Percentiles rank a stretch among this genome's conserved stretches.
Conservation (phyloP, 2,329 filamentous ascomycete genomes). For the Celoporthe dispersa region DNA sequence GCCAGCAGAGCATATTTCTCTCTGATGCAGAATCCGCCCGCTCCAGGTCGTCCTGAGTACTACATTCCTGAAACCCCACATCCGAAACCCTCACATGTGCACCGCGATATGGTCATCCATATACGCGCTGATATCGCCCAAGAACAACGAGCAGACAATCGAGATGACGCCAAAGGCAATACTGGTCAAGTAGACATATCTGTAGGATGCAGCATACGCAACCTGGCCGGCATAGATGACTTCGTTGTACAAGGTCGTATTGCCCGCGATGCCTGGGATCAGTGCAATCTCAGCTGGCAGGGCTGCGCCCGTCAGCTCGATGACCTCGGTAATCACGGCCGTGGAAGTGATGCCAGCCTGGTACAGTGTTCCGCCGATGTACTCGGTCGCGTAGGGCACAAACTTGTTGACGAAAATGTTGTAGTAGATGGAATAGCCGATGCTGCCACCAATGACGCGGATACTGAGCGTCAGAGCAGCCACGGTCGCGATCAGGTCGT, state of each 20-base stretch:
- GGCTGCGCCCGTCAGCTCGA: constrained; percentile 56
- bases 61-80: not conserved
- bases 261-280: constrained; percentile 57
- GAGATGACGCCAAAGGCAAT: constrained; percentile 64
- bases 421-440: constrained; percentile 65
- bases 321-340: constrained; percentile 52
- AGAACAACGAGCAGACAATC: constrained; percentile 60
- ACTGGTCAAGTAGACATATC: constrained; percentile 64
- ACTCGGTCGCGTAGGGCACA: constrained; percentile 46
- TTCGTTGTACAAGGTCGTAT: constrained; percentile 52
- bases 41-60: not conserved
- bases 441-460: constrained; percentile 68
- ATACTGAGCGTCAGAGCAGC: constrained; percentile 71
- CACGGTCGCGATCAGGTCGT: constrained; percentile 72
- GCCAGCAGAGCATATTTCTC: not conserved
- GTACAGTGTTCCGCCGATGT: constrained; percentile 56
- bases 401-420: constrained; percentile 57
- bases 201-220: constrained; percentile 62
- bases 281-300: constrained; percentile 52
- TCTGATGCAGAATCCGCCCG: too few species aligned
- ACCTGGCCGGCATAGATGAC: constrained; percentile 60
- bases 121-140: constrained; percentile 62
- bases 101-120: constrained; percentile 64
- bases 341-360: constrained; percentile 54
- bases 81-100: constrained; percentile 40